Evolutionary conservation across 495 filamentous ascomycete genomes (phyloP).

Genomic region (Podospora appendiculata): DNA sequence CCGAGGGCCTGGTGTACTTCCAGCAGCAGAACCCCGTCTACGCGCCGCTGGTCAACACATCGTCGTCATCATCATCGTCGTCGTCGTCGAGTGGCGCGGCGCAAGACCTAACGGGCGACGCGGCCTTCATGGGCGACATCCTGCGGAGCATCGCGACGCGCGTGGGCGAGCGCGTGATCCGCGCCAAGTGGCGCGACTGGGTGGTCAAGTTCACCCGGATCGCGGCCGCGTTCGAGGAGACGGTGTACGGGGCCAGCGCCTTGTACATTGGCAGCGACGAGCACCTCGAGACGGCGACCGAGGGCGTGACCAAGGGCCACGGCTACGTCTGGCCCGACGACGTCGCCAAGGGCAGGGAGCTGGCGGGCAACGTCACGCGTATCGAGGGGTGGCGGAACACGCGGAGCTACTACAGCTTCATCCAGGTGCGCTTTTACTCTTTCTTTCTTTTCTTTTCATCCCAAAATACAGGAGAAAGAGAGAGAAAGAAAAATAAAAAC

Average conservation of each 20-base stretch:
- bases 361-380: slow-evolving; percentile 79
- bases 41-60: slow-evolving; percentile 36
- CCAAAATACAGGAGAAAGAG: too few relatives aligned
- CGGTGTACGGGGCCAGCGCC: slow-evolving; percentile 82
- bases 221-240: slow-evolving; percentile 89
- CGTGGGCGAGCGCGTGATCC: slow-evolving; percentile 82
- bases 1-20: slow-evolving; percentile 76
- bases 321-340: slow-evolving; percentile 95
- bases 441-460: neutral
- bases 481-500: too few relatives aligned
- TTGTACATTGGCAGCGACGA: slow-evolving; percentile 79
- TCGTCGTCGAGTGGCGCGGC: neutral
- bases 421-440: slow-evolving; percentile 51
- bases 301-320: slow-evolving; percentile 55
- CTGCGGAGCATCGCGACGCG: slow-evolving; percentile 73
- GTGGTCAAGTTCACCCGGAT: slow-evolving; percentile 85
- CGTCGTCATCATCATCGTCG: slow-evolving; percentile 18
- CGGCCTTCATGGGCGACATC: slow-evolving; percentile 80
- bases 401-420: slow-evolving; percentile 88
- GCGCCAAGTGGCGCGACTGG: slow-evolving; percentile 86
- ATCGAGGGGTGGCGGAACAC: slow-evolving; percentile 97
- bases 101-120: slow-evolving; percentile 77
- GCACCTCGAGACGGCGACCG: slow-evolving; percentile 47
- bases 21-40: slow-evolving; percentile 66
- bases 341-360: slow-evolving; percentile 66